phyloP scores from a whole-genome alignment of 2,329 filamentous ascomycete genomes.

The Amylocarpus encephaloides region DNA sequence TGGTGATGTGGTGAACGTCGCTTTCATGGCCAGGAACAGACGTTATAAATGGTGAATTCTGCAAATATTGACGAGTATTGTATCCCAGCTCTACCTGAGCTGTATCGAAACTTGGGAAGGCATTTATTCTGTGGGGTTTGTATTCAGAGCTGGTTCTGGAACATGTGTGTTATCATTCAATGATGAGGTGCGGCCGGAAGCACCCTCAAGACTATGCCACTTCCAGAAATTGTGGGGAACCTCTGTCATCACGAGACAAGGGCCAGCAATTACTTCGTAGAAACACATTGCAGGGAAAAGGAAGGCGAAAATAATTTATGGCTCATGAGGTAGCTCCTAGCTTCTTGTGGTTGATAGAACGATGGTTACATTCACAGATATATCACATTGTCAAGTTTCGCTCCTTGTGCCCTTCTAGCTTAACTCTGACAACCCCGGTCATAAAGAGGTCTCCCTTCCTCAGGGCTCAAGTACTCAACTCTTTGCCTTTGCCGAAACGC shows the following conservation, averaged over 20 bases:
- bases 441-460: no score
- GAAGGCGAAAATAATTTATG: no score
- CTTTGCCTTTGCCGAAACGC: no score
- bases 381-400: no score
- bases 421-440: no score
- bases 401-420: no score
- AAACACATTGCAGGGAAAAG: no score
- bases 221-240: conserved; percentile 13
- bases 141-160: conserved; percentile 8
- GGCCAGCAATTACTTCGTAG: background rate
- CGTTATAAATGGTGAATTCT: background rate
- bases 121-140: conserved; percentile 18
- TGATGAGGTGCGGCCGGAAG: conserved; percentile 5
- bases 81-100: conserved; percentile 23
- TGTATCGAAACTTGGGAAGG: conserved; percentile 11
- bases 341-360: no score
- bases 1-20: background rate
- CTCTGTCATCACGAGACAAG: conserved; percentile 4
- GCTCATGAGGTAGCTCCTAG: no score
- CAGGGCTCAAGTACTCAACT: no score
- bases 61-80: background rate
- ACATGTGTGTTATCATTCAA: conserved; percentile 16
- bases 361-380: no score
- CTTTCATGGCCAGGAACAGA: background rate
- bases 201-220: background rate